These are phyloP conservation scores for Isatis tinctoria DNA, from an alignment of 345 rosid species.

Conservation along the genomic window DNA sequence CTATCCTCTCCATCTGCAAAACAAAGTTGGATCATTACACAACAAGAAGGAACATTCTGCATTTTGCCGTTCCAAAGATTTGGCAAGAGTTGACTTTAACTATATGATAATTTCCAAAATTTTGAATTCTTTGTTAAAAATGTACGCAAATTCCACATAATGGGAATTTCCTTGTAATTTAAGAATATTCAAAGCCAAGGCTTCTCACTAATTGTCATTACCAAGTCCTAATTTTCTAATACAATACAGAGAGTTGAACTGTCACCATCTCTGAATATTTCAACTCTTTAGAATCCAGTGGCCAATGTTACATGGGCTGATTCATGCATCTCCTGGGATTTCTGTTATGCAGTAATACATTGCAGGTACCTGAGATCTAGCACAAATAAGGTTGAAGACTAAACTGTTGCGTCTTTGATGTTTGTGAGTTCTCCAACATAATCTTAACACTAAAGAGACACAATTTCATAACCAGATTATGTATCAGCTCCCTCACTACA, in stretches of 20 bases:
- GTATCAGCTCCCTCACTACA: background rate
- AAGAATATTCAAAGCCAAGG: slow-evolving; percentile 3
- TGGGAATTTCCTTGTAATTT: slow-evolving; percentile 14
- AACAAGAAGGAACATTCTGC: slow-evolving; percentile 16
- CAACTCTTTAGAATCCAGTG: background rate
- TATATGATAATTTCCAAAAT: slow-evolving; percentile 1
- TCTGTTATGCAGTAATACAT: background rate
- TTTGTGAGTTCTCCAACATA: background rate
- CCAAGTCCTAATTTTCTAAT: slow-evolving; percentile 3
- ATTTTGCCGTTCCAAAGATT: slow-evolving; percentile 2
- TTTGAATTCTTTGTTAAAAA: background rate
- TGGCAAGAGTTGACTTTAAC: slow-evolving; percentile 24
- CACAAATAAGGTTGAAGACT: background rate
- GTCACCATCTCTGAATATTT: slow-evolving; percentile 2
- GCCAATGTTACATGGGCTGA: background rate
- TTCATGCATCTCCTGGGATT: slow-evolving; percentile 2
- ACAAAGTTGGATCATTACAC: background rate
- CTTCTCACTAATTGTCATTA: background rate
- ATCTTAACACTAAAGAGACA: background rate
- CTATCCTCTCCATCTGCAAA: slow-evolving; percentile 7
- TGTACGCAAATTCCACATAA: slow-evolving; percentile 2
- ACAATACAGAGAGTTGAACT: background rate
- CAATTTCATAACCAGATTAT: background rate
- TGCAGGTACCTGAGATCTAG: background rate
- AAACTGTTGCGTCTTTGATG: background rate